phyloP scores from a whole-genome alignment of 805 yeast genomes.

The Wickerhamia fluorescens region DNA sequence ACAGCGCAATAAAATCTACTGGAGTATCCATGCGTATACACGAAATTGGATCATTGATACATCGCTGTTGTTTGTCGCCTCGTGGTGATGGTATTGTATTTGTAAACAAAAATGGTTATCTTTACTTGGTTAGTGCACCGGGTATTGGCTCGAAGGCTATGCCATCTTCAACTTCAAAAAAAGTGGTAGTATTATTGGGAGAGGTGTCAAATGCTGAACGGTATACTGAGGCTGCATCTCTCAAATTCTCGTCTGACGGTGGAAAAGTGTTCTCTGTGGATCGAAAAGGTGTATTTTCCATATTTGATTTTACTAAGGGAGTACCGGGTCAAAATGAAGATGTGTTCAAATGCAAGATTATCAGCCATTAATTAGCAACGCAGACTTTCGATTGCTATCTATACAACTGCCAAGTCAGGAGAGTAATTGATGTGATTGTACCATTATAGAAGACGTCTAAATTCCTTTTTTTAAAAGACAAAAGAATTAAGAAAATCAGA shows the following conservation, averaged over 20 bases:
- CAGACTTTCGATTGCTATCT: too few species aligned
- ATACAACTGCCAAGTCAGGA: too few species aligned
- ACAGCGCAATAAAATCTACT: conserved; percentile 18
- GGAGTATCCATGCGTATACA: conserved; percentile 48
- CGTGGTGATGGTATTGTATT: conserved; percentile 82
- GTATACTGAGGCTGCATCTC: conserved; percentile 68
- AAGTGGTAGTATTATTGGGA: conserved; percentile 61
- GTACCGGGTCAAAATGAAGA: conserved; percentile 60
- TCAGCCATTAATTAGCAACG: conserved; percentile 28
- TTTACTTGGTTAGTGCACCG: conserved; percentile 60
- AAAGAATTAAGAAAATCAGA: too few species aligned
- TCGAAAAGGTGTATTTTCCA: conserved; percentile 69
- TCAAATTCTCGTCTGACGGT: conserved; percentile 74
- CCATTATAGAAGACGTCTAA: too few species aligned
- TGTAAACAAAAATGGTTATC: conserved; percentile 69
- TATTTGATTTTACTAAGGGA: conserved; percentile 87
- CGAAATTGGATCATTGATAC: conserved; percentile 77
- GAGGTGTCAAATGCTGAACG: conserved; percentile 74
- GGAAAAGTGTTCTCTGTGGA: conserved; percentile 72
- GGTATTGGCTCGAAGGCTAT: too few species aligned
- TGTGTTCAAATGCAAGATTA: conserved; percentile 59
- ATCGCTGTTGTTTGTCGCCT: conserved; percentile 69
- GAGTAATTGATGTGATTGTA: too few species aligned
- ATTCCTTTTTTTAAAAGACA: too few species aligned
- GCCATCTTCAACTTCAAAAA: conserved; percentile 29